A percentile compares a stretch with the other conserved stretches of the same genome.
phyloP scores from a whole-genome alignment of 2,329 filamentous ascomycete species.

The Trichoderma oligosporum region DNA sequence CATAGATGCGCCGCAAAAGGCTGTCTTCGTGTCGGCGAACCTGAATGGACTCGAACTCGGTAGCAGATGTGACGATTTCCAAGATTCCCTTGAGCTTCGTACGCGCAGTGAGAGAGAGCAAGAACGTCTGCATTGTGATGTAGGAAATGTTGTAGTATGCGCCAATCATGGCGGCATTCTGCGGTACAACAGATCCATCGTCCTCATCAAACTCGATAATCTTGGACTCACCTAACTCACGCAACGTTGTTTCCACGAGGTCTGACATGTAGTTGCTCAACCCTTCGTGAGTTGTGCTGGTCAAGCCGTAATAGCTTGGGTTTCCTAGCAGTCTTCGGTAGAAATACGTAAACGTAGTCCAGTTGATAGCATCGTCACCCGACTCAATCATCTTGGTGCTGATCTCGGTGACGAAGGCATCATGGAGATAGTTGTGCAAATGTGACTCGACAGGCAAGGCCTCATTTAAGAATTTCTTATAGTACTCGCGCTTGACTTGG shows the following conservation, averaged over 20 bases:
- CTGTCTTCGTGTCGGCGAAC: slow-evolving; percentile 89
- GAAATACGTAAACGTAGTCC: slow-evolving; percentile 98
- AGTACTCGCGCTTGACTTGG: slow-evolving; percentile 91
- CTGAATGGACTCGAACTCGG: slow-evolving; percentile 93
- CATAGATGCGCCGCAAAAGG: slow-evolving; percentile 86
- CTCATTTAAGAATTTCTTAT: slow-evolving; percentile 97
- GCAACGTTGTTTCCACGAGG: slow-evolving; percentile 86
- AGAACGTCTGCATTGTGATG: slow-evolving; percentile 98
- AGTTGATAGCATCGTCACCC: slow-evolving; percentile 95
- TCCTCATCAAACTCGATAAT: slow-evolving; percentile 95
- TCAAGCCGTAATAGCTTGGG: slow-evolving; percentile 91
- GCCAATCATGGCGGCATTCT: slow-evolving; percentile 96
- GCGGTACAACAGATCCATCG: slow-evolving; percentile 80
- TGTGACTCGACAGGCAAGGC: slow-evolving; percentile 94
- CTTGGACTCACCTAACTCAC: slow-evolving; percentile 86
- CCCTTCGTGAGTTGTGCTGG: slow-evolving; percentile 83
- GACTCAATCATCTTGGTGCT: slow-evolving; percentile 94
- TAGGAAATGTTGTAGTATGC: slow-evolving; percentile 99
- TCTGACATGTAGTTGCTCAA: slow-evolving; percentile 94
- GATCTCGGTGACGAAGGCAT: slow-evolving; percentile 95
- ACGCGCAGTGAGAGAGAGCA: slow-evolving; percentile 79
- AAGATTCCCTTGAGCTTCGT: slow-evolving; percentile 97
- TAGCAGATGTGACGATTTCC: slow-evolving; percentile 94
- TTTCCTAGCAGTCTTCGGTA: slow-evolving; percentile 93
- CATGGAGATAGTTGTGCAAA: slow-evolving; percentile 84